Percentiles rank a stretch among this genome's conserved stretches.
phyloP scores from a whole-genome alignment of 2,329 filamentous ascomycete genomes.

The Chaetothyriales sp. region DNA sequence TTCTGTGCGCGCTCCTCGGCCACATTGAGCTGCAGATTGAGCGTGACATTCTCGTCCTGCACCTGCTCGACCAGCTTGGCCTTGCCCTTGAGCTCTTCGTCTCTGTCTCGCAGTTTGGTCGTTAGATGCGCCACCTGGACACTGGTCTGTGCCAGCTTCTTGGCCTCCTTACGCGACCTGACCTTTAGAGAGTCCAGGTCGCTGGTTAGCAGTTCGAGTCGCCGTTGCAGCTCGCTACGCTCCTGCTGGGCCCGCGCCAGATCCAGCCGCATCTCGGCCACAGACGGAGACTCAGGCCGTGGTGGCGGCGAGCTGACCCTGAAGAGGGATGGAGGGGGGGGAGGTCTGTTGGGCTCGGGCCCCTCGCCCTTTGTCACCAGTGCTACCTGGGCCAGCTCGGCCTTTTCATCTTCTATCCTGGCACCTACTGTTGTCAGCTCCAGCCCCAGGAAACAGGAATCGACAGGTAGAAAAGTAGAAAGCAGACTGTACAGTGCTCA shows the following conservation, averaged over 20 bases:
- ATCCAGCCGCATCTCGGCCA: conserved; percentile 43
- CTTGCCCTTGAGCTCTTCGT: conserved; percentile 75
- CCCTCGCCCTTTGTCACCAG: conserved; percentile 49
- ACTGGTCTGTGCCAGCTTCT: conserved; percentile 46
- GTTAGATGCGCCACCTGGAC: conserved; percentile 47
- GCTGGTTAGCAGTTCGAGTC: conserved; percentile 46
- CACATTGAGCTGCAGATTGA: conserved; percentile 78
- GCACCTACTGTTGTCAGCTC: conserved; percentile 6
- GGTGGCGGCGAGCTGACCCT: conserved; percentile 20
- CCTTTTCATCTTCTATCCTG: conserved; percentile 17
- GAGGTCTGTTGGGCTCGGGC: conserved; percentile 27
- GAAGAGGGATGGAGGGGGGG: conserved; percentile 18
- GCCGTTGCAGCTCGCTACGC: conserved; percentile 50
- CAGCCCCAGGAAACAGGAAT: not conserved
- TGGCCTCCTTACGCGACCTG: conserved; percentile 44
- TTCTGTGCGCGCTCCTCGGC: conserved; percentile 60
- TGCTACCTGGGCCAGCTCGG: conserved; percentile 9
- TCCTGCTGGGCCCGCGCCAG: conserved; percentile 63
- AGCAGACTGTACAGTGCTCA: conserved; percentile 49
- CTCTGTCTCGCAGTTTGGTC: conserved; percentile 58
- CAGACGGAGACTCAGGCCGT: conserved; percentile 19
- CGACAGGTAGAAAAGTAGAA: not conserved
- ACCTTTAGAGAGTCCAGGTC: conserved; percentile 50
- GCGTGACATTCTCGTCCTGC: conserved; percentile 79
- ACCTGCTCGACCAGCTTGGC: conserved; percentile 71